Conservation (phyloP, 2,329 filamentous ascomycete species). For the Microsporum ferrugineum region DNA sequence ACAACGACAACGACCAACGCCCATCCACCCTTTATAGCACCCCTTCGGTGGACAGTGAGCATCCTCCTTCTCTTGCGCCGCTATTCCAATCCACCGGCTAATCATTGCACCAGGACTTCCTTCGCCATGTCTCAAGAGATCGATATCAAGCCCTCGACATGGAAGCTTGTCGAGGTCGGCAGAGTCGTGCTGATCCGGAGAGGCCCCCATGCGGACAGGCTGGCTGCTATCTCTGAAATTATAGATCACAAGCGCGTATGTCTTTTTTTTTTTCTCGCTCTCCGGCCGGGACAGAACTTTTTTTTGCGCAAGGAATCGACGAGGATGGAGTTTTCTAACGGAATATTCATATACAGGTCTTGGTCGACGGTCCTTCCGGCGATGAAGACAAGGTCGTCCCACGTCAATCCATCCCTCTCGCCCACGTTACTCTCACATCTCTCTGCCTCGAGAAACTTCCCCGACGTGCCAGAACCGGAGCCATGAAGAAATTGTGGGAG, state of each 20-base stretch:
- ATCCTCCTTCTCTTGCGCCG: not conserved
- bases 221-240: constrained; percentile 95
- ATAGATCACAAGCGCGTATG: constrained; percentile 99
- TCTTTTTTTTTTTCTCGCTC: constrained; percentile 26
- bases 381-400: constrained; percentile 68
- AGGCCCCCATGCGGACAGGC: constrained; percentile 69
- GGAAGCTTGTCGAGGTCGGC: constrained; percentile 97
- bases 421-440: constrained; percentile 75
- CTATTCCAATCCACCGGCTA: constrained; percentile 2
- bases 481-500: constrained; percentile 82
- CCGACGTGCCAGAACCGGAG: constrained; percentile 68
- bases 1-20: constrained; percentile 16
- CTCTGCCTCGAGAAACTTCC: constrained; percentile 78
- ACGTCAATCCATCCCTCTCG: constrained; percentile 75
- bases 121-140: constrained; percentile 66
- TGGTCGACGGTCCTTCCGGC: constrained; percentile 87
- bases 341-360: constrained; percentile 50
- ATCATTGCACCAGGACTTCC: constrained; percentile 39
- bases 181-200: constrained; percentile 85
- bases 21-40: constrained; percentile 9
- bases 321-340: not conserved
- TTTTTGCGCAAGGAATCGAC: not conserved
- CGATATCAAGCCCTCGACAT: constrained; percentile 68
- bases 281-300: not conserved
- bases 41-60: constrained; percentile 17